A percentile compares a stretch with the other conserved stretches of the same genome.
phyloP scores from a whole-genome alignment of 441 rosid species.

The Pelargonium citronellum region DNA sequence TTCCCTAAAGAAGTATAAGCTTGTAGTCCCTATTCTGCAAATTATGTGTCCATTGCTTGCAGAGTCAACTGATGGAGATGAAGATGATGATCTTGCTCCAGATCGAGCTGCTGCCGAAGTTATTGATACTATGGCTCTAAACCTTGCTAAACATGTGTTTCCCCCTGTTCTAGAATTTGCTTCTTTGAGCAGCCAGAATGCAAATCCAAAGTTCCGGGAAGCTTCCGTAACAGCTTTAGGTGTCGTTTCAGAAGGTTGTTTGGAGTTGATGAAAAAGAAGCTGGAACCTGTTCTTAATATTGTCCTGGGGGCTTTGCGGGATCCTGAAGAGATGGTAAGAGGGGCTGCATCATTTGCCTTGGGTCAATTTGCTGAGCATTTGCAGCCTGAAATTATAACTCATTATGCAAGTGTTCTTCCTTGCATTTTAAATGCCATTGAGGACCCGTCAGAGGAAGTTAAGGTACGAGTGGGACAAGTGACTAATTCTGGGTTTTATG shows the following conservation, averaged over 20 bases:
- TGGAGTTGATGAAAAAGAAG: constrained; percentile 73
- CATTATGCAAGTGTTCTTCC: constrained; percentile 88
- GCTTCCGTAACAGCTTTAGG: constrained; percentile 96
- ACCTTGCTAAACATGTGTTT: constrained; percentile 80
- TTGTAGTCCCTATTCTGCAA: constrained; percentile 83
- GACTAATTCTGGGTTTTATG: not conserved
- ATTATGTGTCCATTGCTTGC: constrained; percentile 97
- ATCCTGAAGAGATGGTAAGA: constrained; percentile 92
- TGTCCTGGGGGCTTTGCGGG: constrained; percentile 79
- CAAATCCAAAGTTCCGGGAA: constrained; percentile 81
- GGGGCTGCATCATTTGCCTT: constrained; percentile 98
- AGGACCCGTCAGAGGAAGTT: constrained; percentile 92
- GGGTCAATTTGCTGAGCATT: constrained; percentile 96
- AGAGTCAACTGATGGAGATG: constrained; percentile 64
- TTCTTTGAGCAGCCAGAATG: constrained; percentile 62
- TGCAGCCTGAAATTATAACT: constrained; percentile 89
- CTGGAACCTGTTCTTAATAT: constrained; percentile 74
- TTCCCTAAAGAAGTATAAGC: constrained; percentile 84
- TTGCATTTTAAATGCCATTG: constrained; percentile 82
- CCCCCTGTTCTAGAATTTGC: constrained; percentile 80
- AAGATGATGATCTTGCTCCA: constrained; percentile 96
- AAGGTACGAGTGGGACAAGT: constrained; percentile 47
- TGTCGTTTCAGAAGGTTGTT: constrained; percentile 91
- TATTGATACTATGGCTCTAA: constrained; percentile 93
- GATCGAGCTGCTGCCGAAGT: constrained; percentile 99